A percentile compares a stretch with the other conserved stretches of the same genome.
phyloP scores from a whole-genome alignment of 306 rosid genomes.

The Carpinus fangiana region DNA sequence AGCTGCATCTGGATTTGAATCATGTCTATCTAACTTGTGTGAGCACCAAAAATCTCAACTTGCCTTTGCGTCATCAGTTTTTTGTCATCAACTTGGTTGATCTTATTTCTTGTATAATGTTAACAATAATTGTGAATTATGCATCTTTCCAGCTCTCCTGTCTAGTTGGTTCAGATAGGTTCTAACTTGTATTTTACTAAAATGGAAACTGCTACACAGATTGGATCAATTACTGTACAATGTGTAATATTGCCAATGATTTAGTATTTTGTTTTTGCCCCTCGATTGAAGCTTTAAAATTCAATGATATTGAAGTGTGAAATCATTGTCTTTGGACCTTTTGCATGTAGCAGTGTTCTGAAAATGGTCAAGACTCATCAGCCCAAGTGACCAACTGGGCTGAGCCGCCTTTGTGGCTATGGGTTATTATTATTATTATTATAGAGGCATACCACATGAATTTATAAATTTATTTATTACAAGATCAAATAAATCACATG shows the following conservation, averaged over 20 bases:
- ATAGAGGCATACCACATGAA: no score
- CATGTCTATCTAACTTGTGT: background rate
- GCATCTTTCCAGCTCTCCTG: background rate
- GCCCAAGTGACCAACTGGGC: no score
- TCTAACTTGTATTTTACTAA: background rate
- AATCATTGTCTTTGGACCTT: background rate
- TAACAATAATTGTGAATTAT: background rate
- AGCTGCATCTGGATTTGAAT: constrained; percentile 10
- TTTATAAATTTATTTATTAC: no score
- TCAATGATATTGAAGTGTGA: background rate
- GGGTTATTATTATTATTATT: no score
- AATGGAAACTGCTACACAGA: background rate
- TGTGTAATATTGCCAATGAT: background rate
- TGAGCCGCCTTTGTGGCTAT: no score
- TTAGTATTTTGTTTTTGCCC: background rate
- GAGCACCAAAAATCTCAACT: background rate
- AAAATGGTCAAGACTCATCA: no score
- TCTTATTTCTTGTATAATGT: constrained; percentile 17
- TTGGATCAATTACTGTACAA: background rate
- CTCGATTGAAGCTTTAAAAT: background rate
- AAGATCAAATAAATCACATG: no score
- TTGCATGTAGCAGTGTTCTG: no score
- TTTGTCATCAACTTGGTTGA: constrained; percentile 17
- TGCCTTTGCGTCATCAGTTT: background rate
- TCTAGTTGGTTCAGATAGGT: background rate